These are phyloP conservation scores for Colletotrichum scovillei DNA, from an alignment of 2,329 filamentous ascomycete genomes.

Conservation along the genomic window DNA sequence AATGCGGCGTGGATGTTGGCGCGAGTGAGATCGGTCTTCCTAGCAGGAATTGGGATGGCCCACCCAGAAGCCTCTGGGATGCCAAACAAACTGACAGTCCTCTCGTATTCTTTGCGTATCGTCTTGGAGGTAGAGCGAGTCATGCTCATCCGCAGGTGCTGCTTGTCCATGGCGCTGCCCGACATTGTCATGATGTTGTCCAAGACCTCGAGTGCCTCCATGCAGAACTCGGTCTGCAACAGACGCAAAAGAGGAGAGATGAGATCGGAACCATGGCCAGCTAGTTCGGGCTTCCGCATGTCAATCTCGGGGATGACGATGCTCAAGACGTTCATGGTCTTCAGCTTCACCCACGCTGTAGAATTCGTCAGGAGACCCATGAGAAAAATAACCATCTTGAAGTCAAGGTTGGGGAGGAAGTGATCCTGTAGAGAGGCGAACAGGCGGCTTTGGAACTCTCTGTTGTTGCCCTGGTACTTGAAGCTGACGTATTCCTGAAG, in stretches of 20 bases:
- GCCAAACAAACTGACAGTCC: constrained; percentile 93
- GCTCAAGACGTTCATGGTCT: constrained; percentile 91
- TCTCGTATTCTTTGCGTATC: constrained; percentile 93
- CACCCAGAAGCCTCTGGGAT: constrained; percentile 96
- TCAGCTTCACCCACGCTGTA: constrained; percentile 88
- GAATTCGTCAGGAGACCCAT: constrained; percentile 93
- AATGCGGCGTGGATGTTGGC: constrained; percentile 96
- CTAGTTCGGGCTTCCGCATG: constrained; percentile 91
- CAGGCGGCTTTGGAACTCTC: constrained; percentile 81
- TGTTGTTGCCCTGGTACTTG: constrained; percentile 70
- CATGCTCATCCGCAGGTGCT: constrained; percentile 98
- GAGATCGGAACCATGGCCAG: constrained; percentile 90
- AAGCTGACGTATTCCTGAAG: constrained; percentile 77
- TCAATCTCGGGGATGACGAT: constrained; percentile 89
- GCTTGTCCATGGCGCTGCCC: constrained; percentile 90
- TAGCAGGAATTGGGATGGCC: constrained; percentile 93
- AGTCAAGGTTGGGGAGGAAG: constrained; percentile 86
- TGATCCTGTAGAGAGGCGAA: constrained; percentile 79
- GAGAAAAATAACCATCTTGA: constrained; percentile 87
- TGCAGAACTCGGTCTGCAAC: constrained; percentile 92
- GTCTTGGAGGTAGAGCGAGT: constrained; percentile 86
- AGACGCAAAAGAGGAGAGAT: constrained; percentile 92
- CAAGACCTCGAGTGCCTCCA: constrained; percentile 89
- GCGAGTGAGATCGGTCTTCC: constrained; percentile 86
- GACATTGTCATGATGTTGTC: constrained; percentile 97